Evolutionary conservation across 805 yeast species (phyloP).

Genomic region (Starmerella lactis-condensi): DNA sequence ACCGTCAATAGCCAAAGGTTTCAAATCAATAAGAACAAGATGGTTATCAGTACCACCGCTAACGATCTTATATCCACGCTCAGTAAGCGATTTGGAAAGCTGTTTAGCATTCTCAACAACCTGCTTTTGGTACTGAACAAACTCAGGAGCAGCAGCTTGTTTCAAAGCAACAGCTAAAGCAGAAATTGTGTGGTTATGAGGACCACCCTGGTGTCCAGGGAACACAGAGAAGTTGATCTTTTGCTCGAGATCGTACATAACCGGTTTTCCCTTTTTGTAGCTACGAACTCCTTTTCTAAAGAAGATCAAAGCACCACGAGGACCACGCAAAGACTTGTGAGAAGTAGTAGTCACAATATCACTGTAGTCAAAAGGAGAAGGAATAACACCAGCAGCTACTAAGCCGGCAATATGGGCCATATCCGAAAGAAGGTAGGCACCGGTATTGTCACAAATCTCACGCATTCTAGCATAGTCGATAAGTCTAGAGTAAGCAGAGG

Average conservation of each 20-base stretch:
- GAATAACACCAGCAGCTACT: constrained; percentile 83
- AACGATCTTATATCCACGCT: constrained; percentile 58
- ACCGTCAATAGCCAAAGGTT: constrained; percentile 72
- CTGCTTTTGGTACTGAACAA: constrained; percentile 63
- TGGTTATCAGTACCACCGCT: constrained; percentile 92
- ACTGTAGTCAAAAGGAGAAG: constrained; percentile 80
- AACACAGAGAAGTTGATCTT: constrained; percentile 90
- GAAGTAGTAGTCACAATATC: constrained; percentile 97
- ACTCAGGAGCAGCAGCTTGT: constrained; percentile 80
- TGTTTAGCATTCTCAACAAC: constrained; percentile 67
- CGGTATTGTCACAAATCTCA: constrained; percentile 77
- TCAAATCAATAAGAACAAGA: constrained; percentile 67
- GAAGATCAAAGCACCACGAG: constrained; percentile 97
- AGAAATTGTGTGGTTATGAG: constrained; percentile 93
- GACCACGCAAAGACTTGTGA: constrained; percentile 94
- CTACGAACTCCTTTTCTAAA: constrained; percentile 86
- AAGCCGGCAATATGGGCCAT: constrained; percentile 98
- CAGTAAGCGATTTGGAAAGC: constrained; percentile 48
- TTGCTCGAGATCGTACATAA: constrained; percentile 70
- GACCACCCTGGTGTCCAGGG: constrained; percentile 99
- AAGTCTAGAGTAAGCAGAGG: constrained; percentile 84
- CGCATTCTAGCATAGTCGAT: constrained; percentile 83
- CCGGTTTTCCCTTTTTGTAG: constrained; percentile 66
- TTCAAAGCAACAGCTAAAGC: constrained; percentile 90
- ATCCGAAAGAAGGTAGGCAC: constrained; percentile 81